Percentiles rank a stretch among this genome's conserved stretches.
phyloP scores from a whole-genome alignment of 225 moss, liverwort and hornwort genomes.

The Pseudisothecium myosuroides region DNA sequence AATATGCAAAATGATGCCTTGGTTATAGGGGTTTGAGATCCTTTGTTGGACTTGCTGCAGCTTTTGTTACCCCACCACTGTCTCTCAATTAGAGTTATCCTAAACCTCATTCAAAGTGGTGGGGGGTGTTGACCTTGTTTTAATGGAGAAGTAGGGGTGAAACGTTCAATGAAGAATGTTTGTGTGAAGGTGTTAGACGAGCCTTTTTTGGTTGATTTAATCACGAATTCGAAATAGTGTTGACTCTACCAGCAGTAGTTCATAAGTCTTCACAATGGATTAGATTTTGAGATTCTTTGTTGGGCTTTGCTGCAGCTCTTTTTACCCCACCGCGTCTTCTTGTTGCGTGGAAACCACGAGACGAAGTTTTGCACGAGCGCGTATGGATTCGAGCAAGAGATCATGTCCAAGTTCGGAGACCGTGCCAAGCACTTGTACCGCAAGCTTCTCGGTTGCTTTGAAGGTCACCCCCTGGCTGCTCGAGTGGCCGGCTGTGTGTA shows the following conservation, averaged over 20 bases:
- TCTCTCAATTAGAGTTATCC: background rate
- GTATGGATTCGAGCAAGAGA: slow-evolving; percentile 97
- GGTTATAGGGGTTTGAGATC: background rate
- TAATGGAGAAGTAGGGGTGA: background rate
- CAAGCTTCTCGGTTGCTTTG: slow-evolving; percentile 84
- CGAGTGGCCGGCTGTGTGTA: slow-evolving; percentile 92
- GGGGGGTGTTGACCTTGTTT: background rate
- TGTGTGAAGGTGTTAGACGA: background rate
- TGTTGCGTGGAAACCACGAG: slow-evolving; percentile 94
- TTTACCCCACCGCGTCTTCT: slow-evolving; percentile 73
- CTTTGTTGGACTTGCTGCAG: background rate
- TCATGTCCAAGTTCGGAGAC: slow-evolving; percentile 80
- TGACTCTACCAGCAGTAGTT: background rate
- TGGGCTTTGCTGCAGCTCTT: slow-evolving; percentile 39
- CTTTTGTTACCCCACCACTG: background rate
- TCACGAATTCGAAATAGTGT: too few species aligned
- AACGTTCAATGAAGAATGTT: background rate
- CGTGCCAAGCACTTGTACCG: slow-evolving; percentile 81
- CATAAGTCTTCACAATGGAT: background rate
- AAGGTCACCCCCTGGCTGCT: slow-evolving; percentile 92
- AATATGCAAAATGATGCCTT: background rate
- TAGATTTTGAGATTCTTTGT: background rate
- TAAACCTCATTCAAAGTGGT: background rate
- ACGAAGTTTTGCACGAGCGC: slow-evolving; percentile 97
- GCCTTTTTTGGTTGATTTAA: background rate